These are phyloP conservation scores for Lagenidium sp. DNA, from an alignment of 352 stramenopile genomes.

Conservation along the genomic window DNA sequence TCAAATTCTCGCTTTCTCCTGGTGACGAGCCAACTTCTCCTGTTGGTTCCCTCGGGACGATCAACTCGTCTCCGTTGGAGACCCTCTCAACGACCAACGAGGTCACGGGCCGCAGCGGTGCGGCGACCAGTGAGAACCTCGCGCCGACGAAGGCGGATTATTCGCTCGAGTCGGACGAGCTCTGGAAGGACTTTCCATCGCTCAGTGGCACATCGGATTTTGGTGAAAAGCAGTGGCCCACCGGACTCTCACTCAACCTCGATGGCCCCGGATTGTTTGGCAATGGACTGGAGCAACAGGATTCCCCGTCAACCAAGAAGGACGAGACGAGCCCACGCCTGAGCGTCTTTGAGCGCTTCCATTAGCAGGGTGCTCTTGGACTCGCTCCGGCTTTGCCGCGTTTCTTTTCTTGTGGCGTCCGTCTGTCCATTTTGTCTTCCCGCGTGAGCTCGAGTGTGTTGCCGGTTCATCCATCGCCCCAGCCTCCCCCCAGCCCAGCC, in stretches of 20 bases:
- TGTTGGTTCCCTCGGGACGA: too few species aligned
- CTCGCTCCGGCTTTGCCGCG: not conserved
- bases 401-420: slow-evolving; percentile 1
- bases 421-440: slow-evolving; percentile 18
- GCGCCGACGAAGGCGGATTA: slow-evolving; percentile 37
- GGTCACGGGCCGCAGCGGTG: slow-evolving; percentile 1
- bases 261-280: slow-evolving; percentile 22
- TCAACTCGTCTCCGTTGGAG: slow-evolving; percentile 20
- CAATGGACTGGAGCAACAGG: slow-evolving; percentile 12
- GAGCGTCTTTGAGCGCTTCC: slow-evolving; percentile 80
- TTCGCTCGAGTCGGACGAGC: slow-evolving; percentile 47
- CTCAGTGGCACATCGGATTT: slow-evolving; percentile 18
- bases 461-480: slow-evolving; percentile 19
- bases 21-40: too few species aligned
- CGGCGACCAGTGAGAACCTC: not conserved
- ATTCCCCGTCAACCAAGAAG: slow-evolving; percentile 20
- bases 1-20: slow-evolving; percentile 74
- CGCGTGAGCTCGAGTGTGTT: slow-evolving; percentile 18
- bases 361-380: slow-evolving; percentile 25
- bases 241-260: slow-evolving; percentile 49
- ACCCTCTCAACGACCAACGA: not conserved
- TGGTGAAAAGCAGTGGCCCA: slow-evolving; percentile 45
- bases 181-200: slow-evolving; percentile 75
- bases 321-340: slow-evolving; percentile 67
- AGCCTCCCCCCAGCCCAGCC: slow-evolving; percentile 24